Evolutionary conservation across 2,329 filamentous ascomycete genomes (phyloP).

Genomic region (Sporothrix phasma): DNA sequence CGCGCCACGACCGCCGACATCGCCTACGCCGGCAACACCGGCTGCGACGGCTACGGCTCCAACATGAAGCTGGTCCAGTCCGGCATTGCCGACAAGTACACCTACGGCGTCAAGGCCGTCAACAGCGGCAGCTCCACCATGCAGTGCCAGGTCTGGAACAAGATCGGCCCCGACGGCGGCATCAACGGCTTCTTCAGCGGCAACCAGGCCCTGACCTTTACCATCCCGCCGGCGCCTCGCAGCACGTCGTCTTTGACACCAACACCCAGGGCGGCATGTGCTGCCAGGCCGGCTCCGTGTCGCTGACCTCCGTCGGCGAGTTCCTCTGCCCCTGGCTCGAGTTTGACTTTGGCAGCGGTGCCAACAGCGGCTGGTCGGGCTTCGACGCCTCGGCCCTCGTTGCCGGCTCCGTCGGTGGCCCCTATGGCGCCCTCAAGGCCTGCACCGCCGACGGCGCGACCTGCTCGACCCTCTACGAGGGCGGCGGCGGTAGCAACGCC

Average conservation of each 20-base stretch:
- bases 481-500: constrained; percentile 26
- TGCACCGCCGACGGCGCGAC: constrained; percentile 29
- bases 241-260: constrained; percentile 35
- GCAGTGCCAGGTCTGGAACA: constrained; percentile 40
- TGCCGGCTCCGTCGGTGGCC: constrained; percentile 29
- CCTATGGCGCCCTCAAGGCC: constrained; percentile 28
- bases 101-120: constrained; percentile 35
- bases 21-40: constrained; percentile 38
- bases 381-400: constrained; percentile 42
- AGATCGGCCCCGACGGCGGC: constrained; percentile 36
- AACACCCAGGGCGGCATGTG: constrained; percentile 41
- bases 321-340: constrained; percentile 40
- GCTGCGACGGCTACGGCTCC: constrained; percentile 36
- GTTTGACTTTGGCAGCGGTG: constrained; percentile 36
- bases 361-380: constrained; percentile 41
- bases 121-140: constrained; percentile 25
- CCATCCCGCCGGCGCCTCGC: constrained; percentile 29
- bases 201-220: constrained; percentile 33
- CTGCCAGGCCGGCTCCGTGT: constrained; percentile 30
- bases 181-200: constrained; percentile 40
- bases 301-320: constrained; percentile 31
- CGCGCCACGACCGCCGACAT: constrained; percentile 39
- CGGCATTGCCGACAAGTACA: constrained; percentile 31
- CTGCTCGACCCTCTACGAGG: constrained; percentile 27
- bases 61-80: constrained; percentile 39